These are phyloP conservation scores for Colletotrichum horii DNA, from an alignment of 2,329 filamentous ascomycete species.

Conservation along the genomic window DNA sequence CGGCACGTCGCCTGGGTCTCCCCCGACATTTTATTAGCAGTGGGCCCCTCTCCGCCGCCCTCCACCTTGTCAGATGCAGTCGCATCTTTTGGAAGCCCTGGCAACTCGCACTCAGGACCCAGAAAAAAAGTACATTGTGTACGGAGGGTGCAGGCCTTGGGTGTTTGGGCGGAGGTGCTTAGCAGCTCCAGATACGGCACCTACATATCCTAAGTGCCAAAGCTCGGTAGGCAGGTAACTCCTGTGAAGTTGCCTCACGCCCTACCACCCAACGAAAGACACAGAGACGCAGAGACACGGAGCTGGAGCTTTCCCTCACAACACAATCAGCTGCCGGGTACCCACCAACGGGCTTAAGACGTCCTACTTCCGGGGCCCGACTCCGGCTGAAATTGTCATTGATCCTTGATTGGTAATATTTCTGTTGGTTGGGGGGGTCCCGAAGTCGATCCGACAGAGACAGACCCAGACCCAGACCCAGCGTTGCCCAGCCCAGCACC, in stretches of 20 bases:
- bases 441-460: constrained; percentile 14
- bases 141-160: not conserved
- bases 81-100: not conserved
- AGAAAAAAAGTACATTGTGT: not conserved
- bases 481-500: not conserved
- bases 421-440: not conserved
- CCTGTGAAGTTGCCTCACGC: not conserved
- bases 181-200: constrained; percentile 3
- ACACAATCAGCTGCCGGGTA: not conserved
- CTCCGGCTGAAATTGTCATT: constrained; percentile 1
- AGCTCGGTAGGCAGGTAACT: not conserved
- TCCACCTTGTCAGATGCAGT: not conserved
- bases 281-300: not conserved
- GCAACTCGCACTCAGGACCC: not conserved
- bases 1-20: not conserved
- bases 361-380: constrained; percentile 8
- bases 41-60: not conserved
- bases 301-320: not conserved
- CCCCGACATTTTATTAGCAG: constrained; percentile 2
- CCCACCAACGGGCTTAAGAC: constrained; percentile 12
- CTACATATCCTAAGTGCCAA: constrained; percentile 1
- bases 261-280: not conserved
- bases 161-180: not conserved
- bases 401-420: constrained; percentile 17
- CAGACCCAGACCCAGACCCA: not conserved